Conservation (phyloP, 176 grass and related monocot genomes). For the Pontederia crassipes region DNA sequence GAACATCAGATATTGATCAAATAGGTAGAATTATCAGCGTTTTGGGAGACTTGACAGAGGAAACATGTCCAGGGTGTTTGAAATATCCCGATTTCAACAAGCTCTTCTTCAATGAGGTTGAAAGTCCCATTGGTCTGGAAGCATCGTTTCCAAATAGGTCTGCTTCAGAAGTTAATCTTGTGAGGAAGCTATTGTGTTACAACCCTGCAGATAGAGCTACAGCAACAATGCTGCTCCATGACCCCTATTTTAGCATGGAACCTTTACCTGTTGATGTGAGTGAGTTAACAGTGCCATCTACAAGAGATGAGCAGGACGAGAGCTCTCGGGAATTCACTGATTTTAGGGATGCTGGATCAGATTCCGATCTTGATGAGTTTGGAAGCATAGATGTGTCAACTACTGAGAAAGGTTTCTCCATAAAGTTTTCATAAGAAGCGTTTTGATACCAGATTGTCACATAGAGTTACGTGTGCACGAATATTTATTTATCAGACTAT, state of each 20-base stretch:
- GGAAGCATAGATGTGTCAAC: not conserved
- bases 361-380: constrained; percentile 40
- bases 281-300: constrained; percentile 44
- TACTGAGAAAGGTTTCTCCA: not conserved
- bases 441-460: not conserved
- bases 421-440: not conserved
- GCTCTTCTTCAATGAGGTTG: constrained; percentile 65
- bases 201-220: constrained; percentile 44
- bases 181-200: constrained; percentile 53
- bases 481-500: not conserved
- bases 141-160: constrained; percentile 53
- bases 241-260: constrained; percentile 57
- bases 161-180: constrained; percentile 46
- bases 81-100: constrained; percentile 71
- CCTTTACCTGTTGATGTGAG: constrained; percentile 45
- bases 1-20: constrained; percentile 87
- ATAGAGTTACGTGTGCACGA: not conserved
- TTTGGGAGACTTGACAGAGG: constrained; percentile 60
- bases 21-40: constrained; percentile 73
- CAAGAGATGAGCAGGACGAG: constrained; percentile 29
- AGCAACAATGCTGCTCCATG: constrained; percentile 42
- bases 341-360: constrained; percentile 28
- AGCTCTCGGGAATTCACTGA: constrained; percentile 55
- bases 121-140: constrained; percentile 50
- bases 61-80: constrained; percentile 65